Base-by-base conservation (phyloP, 75 land plant species). In the Cunninghamia lanceolata region DNA sequence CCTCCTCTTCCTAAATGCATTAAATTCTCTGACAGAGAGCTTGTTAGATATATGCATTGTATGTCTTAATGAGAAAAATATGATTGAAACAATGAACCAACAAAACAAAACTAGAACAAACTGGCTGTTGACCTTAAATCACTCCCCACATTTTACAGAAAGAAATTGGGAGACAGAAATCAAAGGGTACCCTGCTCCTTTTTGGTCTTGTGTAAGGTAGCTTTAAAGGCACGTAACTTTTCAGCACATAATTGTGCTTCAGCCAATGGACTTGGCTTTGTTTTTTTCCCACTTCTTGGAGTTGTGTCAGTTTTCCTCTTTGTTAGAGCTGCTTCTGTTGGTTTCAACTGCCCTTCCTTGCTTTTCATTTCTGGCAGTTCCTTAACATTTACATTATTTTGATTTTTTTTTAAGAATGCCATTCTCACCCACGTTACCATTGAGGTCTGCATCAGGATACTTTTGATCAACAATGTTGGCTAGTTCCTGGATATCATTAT, bases 161-260 rank as follows among this genome's bases (percentile, higher is more conserved):
- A 40, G 45, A 40, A 40, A 1, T 21, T 77, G n/a, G 25, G 1
- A 76, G 35, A 39, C 10, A 43, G 35, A 77, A 39, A 73, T 35
- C 14, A 13, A 83, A 7, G 36, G 70, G 38, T 95, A 98, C 98
- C 99, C 95, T 92, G n/a, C 85, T 93, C 94, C 88, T 91, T 96
- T 89, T 96, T 98, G 80, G 81, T 53, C 89, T 95, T 94, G 86
- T 92, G 94, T 36, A 95, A 88, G 86, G 92, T 97, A 89, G 95
- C 92, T 88, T 98, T 96, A 85, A 84, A 96, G 74, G 89, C 86
- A 81, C 98, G 70, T 52, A 98, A 82, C 87, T 90, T 98, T 87
- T 96, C 98, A 34, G 99, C 99, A 38, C 95, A 94, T 28, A 91
- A 91, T 79, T 92, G 96, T 42, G 99, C 94, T 84, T 98, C 98